phyloP scores from a whole-genome alignment of 352 stramenopile genomes.

The Pseudoperonospora humuli region DNA sequence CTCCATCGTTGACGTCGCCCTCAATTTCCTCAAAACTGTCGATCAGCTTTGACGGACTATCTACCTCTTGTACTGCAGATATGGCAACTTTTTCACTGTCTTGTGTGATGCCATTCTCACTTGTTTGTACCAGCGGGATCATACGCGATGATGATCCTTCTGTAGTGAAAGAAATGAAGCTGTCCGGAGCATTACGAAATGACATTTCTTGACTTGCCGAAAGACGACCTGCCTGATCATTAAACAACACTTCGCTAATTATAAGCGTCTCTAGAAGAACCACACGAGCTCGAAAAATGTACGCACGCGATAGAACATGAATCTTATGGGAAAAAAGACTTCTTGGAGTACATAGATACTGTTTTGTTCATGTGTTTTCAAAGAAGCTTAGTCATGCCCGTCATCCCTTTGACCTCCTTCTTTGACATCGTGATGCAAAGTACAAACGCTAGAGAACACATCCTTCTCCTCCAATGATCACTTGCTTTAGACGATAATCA shows the following conservation, averaged over 20 bases:
- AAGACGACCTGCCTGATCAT: neutral
- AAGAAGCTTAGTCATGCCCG: conserved; percentile 2
- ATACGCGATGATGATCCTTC: conserved; percentile 7
- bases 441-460: conserved; percentile 6
- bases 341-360: too few species aligned
- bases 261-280: too few species aligned
- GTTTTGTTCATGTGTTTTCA: too few species aligned
- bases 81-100: conserved; percentile 7
- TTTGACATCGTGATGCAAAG: conserved; percentile 8
- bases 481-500: too few species aligned
- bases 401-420: neutral
- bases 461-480: too few species aligned
- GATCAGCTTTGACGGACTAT: too few species aligned
- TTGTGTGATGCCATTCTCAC: too few species aligned
- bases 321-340: too few species aligned
- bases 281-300: too few species aligned
- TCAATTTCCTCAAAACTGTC: too few species aligned
- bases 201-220: conserved; percentile 4
- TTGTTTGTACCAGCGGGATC: conserved; percentile 7
- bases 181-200: conserved; percentile 2
- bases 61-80: too few species aligned
- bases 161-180: neutral
- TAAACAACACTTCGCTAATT: conserved; percentile 14
- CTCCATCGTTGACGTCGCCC: conserved; percentile 27
- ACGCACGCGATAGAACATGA: too few species aligned